phyloP scores from a whole-genome alignment of 306 rosid species.

The Cicer chorassanicum region DNA sequence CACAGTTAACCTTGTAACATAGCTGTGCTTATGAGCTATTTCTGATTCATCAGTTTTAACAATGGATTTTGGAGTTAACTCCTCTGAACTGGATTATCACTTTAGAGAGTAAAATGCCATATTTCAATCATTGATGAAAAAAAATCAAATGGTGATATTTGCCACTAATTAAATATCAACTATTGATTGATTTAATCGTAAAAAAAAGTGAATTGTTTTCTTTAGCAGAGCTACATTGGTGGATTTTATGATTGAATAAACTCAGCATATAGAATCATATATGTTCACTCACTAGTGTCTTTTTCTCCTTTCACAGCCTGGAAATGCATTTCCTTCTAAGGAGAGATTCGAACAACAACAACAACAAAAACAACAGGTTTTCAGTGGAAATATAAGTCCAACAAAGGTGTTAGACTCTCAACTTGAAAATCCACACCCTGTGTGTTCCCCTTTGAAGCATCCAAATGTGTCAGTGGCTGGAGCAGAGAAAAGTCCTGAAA shows the following conservation, averaged over 20 bases:
- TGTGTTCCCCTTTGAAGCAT: neutral
- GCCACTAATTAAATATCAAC: neutral
- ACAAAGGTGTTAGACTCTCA: neutral
- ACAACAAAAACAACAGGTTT: neutral
- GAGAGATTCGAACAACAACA: conserved; percentile 29
- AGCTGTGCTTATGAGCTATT: too few species aligned
- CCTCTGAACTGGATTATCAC: neutral
- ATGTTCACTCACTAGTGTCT: neutral
- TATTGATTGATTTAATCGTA: neutral
- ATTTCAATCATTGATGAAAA: neutral
- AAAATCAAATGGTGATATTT: neutral
- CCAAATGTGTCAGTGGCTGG: neutral
- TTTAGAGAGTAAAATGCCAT: neutral
- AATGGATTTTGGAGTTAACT: too few species aligned
- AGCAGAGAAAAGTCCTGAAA: conserved; percentile 9
- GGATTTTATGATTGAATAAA: conserved; percentile 1
- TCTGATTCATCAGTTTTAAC: too few species aligned
- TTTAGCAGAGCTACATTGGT: neutral
- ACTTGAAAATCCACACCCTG: neutral
- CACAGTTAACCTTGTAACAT: too few species aligned
- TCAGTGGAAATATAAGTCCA: conserved; percentile 11
- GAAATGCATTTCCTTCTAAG: conserved; percentile 29
- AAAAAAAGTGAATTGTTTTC: neutral
- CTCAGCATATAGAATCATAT: neutral
- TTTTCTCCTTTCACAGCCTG: conserved; percentile 20